A percentile compares a stretch with the other conserved stretches of the same genome.
phyloP scores from a whole-genome alignment of 2,329 filamentous ascomycete species.

The Colletotrichum eremochloae region DNA sequence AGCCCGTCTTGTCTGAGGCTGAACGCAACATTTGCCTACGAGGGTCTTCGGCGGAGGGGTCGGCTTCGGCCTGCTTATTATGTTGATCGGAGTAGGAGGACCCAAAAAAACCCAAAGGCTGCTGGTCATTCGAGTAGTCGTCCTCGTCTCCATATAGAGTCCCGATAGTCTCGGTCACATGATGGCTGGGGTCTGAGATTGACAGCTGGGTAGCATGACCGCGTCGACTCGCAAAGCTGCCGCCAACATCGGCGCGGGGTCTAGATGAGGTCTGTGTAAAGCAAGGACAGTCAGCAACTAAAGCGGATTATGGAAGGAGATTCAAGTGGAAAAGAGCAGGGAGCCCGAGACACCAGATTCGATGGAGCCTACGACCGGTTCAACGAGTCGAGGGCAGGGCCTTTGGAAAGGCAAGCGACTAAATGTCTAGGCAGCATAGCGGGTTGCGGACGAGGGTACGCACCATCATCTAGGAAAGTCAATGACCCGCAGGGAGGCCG shows the following conservation, averaged over 20 bases:
- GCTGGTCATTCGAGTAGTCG: conserved; percentile 68
- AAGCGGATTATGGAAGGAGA: background rate
- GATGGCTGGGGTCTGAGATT: conserved; percentile 90
- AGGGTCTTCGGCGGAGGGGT: conserved; percentile 51
- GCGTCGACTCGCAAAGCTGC: conserved; percentile 70
- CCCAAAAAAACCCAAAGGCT: conserved; percentile 80
- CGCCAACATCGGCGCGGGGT: conserved; percentile 67
- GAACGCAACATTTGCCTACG: conserved; percentile 60
- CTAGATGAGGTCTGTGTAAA: conserved; percentile 68
- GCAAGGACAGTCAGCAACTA: conserved; percentile 44
- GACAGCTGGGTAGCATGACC: conserved; percentile 71
- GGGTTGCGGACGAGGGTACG: conserved; percentile 47
- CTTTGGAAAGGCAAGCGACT: background rate
- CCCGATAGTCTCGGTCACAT: conserved; percentile 94
- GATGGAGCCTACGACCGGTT: background rate
- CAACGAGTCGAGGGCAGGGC: background rate
- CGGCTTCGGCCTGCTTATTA: conserved; percentile 50
- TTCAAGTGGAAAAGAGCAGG: conserved; percentile 10
- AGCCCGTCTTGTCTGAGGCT: conserved; percentile 58
- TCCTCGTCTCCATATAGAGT: conserved; percentile 88
- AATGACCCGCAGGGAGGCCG: conserved; percentile 54
- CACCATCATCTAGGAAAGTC: conserved; percentile 64
- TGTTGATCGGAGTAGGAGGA: conserved; percentile 67
- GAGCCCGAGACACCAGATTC: conserved; percentile 2
- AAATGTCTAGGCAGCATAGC: background rate